These are phyloP conservation scores for Ziziphus jujuba DNA, from an alignment of 306 rosid species.

Conservation along the genomic window DNA sequence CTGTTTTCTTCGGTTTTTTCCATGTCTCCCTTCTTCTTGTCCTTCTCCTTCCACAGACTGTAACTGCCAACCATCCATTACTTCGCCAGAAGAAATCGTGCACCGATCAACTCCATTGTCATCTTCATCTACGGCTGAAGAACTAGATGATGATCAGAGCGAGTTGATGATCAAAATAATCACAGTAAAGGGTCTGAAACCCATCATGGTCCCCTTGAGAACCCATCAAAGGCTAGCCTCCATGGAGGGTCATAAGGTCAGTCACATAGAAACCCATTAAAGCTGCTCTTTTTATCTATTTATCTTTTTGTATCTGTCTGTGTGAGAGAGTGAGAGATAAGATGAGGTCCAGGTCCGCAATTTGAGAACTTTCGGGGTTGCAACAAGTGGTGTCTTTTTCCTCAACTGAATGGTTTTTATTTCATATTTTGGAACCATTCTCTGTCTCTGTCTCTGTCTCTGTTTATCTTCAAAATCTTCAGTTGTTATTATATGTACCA, in stretches of 20 bases:
- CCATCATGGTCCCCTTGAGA: constrained; percentile 31
- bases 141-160: background rate
- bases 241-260: constrained; percentile 38
- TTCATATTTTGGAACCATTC: background rate
- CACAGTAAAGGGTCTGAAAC: constrained; percentile 24
- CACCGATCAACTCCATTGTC: background rate
- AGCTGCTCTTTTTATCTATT: background rate
- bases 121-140: background rate
- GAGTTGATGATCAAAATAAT: constrained; percentile 13
- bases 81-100: constrained; percentile 10
- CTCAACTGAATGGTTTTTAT: background rate
- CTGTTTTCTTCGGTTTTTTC: constrained; percentile 27
- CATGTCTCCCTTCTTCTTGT: constrained; percentile 8
- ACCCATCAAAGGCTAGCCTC: constrained; percentile 23
- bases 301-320: background rate
- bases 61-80: background rate
- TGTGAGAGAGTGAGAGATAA: constrained; percentile 3
- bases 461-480: background rate
- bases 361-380: constrained; percentile 22
- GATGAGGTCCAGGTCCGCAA: constrained; percentile 51
- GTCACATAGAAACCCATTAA: background rate
- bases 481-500: too few relatives aligned
- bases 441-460: background rate
- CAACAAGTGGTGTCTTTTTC: constrained; percentile 28
- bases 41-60: constrained; percentile 1